Conservation (phyloP, 768 basidiomycete genomes). For the Scleroderma citrinum region DNA sequence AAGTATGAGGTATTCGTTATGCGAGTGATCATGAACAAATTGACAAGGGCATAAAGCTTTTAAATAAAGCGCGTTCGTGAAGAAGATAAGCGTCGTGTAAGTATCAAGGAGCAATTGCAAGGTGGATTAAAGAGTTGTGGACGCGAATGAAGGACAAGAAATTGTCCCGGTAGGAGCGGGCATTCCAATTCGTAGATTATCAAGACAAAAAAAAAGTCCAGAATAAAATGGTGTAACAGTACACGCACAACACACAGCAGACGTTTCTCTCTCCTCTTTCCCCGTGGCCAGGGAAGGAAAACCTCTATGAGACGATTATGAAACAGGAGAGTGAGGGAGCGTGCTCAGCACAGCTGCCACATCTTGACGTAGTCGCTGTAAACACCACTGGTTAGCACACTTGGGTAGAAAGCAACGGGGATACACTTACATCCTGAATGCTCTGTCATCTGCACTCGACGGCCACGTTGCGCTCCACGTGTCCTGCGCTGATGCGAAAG, state of each 20-base stretch:
- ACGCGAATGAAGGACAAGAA: too few relatives aligned
- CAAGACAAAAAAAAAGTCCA: not conserved
- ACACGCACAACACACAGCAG: not conserved
- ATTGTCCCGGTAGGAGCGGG: slow-evolving; percentile 54
- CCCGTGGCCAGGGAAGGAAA: slow-evolving; percentile 13
- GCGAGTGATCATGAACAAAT: not conserved
- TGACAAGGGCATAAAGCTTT: too few relatives aligned
- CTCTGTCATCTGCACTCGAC: slow-evolving; percentile 48
- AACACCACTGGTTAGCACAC: not conserved
- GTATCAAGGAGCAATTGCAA: too few relatives aligned
- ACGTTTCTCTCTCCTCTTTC: not conserved
- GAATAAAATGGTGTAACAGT: too few relatives aligned
- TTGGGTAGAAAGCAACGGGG: too few relatives aligned
- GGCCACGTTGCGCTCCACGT: slow-evolving; percentile 80
- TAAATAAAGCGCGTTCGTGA: too few relatives aligned
- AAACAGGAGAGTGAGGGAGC: not conserved
- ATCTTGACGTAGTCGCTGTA: slow-evolving; percentile 28
- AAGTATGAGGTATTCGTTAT: not conserved
- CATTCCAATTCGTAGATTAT: too few relatives aligned
- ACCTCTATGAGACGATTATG: slow-evolving; percentile 9
- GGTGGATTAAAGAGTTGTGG: too few relatives aligned
- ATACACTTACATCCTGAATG: slow-evolving; percentile 57
- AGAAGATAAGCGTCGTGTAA: too few relatives aligned
- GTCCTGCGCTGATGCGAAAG: slow-evolving; percentile 55
- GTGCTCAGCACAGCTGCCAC: slow-evolving; percentile 25